These are phyloP conservation scores for Buxus sempervirens DNA, from an alignment of 164 flowering plant species.

Conservation along the genomic window DNA sequence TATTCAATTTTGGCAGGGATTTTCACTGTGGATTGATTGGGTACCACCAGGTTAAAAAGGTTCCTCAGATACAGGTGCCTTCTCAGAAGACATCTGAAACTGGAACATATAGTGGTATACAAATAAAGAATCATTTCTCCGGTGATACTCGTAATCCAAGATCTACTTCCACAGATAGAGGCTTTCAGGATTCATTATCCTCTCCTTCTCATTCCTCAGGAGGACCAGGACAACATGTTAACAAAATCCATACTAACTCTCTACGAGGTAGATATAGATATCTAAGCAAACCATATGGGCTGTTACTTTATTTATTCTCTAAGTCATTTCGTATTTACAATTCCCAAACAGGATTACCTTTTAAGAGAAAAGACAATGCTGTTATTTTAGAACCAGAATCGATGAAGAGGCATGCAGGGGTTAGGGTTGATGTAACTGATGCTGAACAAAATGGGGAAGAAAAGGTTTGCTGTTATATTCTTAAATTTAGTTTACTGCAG, in stretches of 20 bases:
- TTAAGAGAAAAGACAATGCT: conserved; percentile 42
- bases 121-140: conserved; percentile 17
- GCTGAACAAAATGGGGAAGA: conserved; percentile 11
- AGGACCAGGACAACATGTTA: conserved; percentile 10
- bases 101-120: conserved; percentile 9
- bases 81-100: conserved; percentile 7
- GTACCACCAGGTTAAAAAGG: conserved; percentile 29
- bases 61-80: conserved; percentile 13
- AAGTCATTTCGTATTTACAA: background rate
- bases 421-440: conserved; percentile 13
- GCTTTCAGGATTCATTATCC: conserved; percentile 1
- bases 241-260: conserved; percentile 12
- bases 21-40: conserved; percentile 62
- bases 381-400: conserved; percentile 20
- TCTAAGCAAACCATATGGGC: background rate
- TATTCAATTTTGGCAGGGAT: conserved; percentile 43
- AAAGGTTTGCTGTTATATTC: conserved; percentile 27
- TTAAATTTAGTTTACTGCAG: background rate
- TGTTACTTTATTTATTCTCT: background rate
- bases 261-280: conserved; percentile 17
- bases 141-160: conserved; percentile 9
- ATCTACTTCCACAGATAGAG: conserved; percentile 15
- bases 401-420: conserved; percentile 27
- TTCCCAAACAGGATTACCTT: conserved; percentile 21
- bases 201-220: conserved; percentile 15